Conservation (phyloP, 306 rosid species). For the Astragalus glycyphyllos region DNA sequence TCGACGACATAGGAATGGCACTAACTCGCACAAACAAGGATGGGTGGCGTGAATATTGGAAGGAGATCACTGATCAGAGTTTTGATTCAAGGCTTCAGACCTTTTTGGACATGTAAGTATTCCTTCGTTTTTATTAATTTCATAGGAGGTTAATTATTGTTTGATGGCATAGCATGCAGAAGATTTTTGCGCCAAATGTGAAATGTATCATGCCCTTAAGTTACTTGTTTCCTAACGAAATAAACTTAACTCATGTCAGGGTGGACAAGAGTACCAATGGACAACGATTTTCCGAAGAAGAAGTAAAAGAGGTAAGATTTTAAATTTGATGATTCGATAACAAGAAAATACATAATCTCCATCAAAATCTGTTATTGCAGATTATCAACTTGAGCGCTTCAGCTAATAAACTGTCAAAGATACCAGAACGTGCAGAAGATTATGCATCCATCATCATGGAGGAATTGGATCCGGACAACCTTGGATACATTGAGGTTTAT, state of each 20-base stretch:
- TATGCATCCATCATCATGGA: slow-evolving; percentile 91
- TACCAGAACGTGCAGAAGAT: slow-evolving; percentile 72
- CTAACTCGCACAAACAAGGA: slow-evolving; percentile 57
- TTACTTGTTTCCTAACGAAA: background rate
- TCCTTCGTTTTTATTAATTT: background rate
- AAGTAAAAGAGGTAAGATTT: slow-evolving; percentile 74
- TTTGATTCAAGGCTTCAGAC: slow-evolving; percentile 84
- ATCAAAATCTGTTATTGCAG: no score
- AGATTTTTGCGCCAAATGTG: background rate
- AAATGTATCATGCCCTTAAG: background rate
- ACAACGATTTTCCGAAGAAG: slow-evolving; percentile 67
- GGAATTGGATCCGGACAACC: slow-evolving; percentile 77
- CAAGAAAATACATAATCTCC: background rate
- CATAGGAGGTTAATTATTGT: no score
- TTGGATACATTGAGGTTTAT: slow-evolving; percentile 74
- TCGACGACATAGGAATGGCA: slow-evolving; percentile 56
- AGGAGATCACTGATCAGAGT: slow-evolving; percentile 77
- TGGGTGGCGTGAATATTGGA: slow-evolving; percentile 75
- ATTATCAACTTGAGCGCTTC: slow-evolving; percentile 75
- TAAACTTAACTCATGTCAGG: slow-evolving; percentile 53
- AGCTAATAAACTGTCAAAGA: slow-evolving; percentile 70
- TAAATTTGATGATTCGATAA: background rate
- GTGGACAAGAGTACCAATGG: slow-evolving; percentile 87
- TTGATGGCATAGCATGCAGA: background rate
- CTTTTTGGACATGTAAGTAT: slow-evolving; percentile 78